These are phyloP conservation scores for Eimeria tenella DNA, from an alignment of 169 alveolate genomes.

Conservation along the genomic window DNA sequence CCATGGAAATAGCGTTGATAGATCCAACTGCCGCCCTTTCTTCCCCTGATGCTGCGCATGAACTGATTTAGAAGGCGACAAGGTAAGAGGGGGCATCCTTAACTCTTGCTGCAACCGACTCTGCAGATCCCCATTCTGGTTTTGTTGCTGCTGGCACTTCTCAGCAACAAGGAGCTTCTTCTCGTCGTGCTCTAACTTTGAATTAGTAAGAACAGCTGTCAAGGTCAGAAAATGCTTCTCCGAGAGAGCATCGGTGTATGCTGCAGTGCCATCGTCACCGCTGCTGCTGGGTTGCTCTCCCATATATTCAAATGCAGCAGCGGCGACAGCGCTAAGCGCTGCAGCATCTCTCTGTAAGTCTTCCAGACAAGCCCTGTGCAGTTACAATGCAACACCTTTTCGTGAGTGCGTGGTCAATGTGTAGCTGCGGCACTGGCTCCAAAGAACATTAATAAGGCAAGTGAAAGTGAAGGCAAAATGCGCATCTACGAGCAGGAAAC, in stretches of 20 bases:
- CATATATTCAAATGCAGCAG: conserved; percentile 11
- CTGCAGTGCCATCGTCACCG: background rate
- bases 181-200: background rate
- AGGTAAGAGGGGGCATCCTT: conserved; percentile 8
- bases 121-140: background rate
- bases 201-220: background rate
- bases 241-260: conserved; percentile 25
- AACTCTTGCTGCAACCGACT: background rate
- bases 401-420: too few species aligned
- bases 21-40: background rate
- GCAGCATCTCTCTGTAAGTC: conserved; percentile 33
- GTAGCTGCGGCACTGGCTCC: background rate
- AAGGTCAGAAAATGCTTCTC: conserved; percentile 1
- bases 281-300: background rate
- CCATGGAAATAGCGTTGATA: background rate
- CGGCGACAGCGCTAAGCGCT: background rate
- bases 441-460: background rate
- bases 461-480: background rate
- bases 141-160: background rate
- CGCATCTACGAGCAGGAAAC: background rate
- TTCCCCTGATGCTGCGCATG: background rate
- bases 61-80: background rate
- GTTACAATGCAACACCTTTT: background rate
- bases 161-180: background rate
- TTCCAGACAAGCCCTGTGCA: conserved; percentile 16